Evolutionary conservation across 2,329 filamentous ascomycete species (phyloP), one percentile per base, ranked within the genome.

Genomic region (Neurospora sp.): DNA sequence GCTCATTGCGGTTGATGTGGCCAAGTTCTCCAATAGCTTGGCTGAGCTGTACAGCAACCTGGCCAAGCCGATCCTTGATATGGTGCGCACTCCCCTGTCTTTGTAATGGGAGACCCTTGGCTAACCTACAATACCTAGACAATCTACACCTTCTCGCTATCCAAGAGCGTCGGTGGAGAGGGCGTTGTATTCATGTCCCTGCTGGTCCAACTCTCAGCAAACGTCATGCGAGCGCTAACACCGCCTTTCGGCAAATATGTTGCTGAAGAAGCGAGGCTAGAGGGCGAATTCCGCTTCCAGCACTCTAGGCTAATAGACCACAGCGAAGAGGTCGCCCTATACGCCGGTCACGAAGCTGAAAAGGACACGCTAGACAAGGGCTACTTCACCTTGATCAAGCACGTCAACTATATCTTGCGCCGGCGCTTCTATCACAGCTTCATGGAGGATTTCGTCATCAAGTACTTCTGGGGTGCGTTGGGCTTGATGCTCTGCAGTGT

Each of bases 371-470:
- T 99, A 68, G 96, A 99, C 81, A 98, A 98, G 82, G 95, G 96
- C 17, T 99, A 99, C 81, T 99, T 99, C 78, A 99, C 96, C 1
- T 85, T 99, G 43, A 99, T 99, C 83, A 98, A 97, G 82, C 96
- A 99, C 81, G 95, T 99, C 78, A 99, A 99, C 80, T 90, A 97
- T 77, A 97, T 98, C 74, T 82, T 99, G 72, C 87, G 94, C 46
- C 86, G 93, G 72, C 89, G 96, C 67, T 92, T 99, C 79, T 98
- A 98, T 80, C 95, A 99, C 79, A 95, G 94, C n/a, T 91, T 99
- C 77, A 97, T 98, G 95, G 96, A 99, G 79, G 96, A 99, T 80
- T 99, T 97, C 80, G 93, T 98, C 70, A 97, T 99, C 81, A 99
- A 99, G 81, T 99, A 99, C 79, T 96, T 98, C 81, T 99, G 96